These are phyloP conservation scores for Fraxinus dipetala DNA, from an alignment of 305 asterid genomes.

Conservation along the genomic window DNA sequence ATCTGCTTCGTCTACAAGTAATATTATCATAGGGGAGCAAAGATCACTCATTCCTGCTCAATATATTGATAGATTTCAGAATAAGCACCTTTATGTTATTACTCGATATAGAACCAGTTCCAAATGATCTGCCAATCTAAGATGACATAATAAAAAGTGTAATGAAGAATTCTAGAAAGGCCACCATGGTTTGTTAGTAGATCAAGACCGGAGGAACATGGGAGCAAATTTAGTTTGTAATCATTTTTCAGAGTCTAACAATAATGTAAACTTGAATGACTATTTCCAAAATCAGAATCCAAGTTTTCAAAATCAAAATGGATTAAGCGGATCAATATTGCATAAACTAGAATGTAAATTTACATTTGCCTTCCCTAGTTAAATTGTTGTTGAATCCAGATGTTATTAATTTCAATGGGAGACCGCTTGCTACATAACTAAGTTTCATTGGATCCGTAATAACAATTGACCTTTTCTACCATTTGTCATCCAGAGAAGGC, in stretches of 20 bases:
- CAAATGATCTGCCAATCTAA: neutral
- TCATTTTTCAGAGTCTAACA: neutral
- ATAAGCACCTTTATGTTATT: constrained; percentile 17
- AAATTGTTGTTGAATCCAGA: neutral
- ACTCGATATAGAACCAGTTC: neutral
- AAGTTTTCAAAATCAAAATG: neutral
- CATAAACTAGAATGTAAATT: neutral
- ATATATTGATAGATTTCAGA: constrained; percentile 25
- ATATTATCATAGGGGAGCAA: constrained; percentile 93
- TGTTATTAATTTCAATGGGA: neutral
- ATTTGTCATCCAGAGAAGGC: neutral
- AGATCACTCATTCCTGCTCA: constrained; percentile 95
- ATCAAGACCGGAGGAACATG: neutral
- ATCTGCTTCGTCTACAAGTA: constrained; percentile 89
- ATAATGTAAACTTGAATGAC: neutral
- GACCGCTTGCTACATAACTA: neutral
- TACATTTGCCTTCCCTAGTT: neutral
- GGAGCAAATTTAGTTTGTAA: constrained; percentile 1
- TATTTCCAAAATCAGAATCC: neutral
- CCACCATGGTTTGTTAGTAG: constrained; percentile 8
- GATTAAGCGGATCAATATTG: neutral
- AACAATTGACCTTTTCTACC: neutral
- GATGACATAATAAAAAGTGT: constrained; percentile 11
- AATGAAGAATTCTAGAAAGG: constrained; percentile 2
- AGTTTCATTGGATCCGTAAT: neutral